These are phyloP conservation scores for Pythium plurisporium DNA, from an alignment of 352 stramenopile species.

Conservation along the genomic window DNA sequence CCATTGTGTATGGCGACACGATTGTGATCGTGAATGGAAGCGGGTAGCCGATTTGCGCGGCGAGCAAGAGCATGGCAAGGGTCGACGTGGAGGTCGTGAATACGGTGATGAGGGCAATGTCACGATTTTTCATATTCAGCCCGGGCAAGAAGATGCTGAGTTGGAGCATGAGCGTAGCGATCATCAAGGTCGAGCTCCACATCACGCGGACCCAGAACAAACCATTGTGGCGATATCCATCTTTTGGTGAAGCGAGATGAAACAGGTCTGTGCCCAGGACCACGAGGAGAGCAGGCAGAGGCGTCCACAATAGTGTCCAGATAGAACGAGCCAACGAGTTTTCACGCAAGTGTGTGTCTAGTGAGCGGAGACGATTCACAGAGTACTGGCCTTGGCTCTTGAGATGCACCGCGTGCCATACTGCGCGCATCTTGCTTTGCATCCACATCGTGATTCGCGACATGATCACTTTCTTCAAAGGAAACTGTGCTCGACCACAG, in stretches of 20 bases:
- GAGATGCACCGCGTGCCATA: not conserved
- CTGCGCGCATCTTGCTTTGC: not conserved
- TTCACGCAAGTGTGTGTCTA: not conserved
- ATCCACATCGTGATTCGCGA: too few relatives aligned
- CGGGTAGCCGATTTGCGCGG: constrained; percentile 26
- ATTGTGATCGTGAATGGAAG: constrained; percentile 33
- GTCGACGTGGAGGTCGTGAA: constrained; percentile 1
- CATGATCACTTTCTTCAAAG: too few relatives aligned
- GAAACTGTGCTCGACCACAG: too few relatives aligned
- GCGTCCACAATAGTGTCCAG: constrained; percentile 5
- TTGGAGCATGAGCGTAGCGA: constrained; percentile 18
- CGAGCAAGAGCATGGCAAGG: constrained; percentile 9
- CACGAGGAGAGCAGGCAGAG: constrained; percentile 19
- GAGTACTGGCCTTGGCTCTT: constrained; percentile 1
- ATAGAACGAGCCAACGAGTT: not conserved
- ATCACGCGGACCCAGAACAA: constrained; percentile 20
- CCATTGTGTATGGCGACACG: not conserved
- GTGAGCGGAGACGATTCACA: not conserved
- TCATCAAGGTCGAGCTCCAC: constrained; percentile 21
- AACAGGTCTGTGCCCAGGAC: constrained; percentile 20
- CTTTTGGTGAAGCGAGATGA: constrained; percentile 2
- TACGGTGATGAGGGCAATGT: constrained; percentile 1
- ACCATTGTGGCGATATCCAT: constrained; percentile 10
- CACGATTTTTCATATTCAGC: constrained; percentile 18
- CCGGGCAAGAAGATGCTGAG: constrained; percentile 21